Base-by-base conservation (phyloP, 2,329 filamentous ascomycete species). In the Diplodia corticola region DNA sequence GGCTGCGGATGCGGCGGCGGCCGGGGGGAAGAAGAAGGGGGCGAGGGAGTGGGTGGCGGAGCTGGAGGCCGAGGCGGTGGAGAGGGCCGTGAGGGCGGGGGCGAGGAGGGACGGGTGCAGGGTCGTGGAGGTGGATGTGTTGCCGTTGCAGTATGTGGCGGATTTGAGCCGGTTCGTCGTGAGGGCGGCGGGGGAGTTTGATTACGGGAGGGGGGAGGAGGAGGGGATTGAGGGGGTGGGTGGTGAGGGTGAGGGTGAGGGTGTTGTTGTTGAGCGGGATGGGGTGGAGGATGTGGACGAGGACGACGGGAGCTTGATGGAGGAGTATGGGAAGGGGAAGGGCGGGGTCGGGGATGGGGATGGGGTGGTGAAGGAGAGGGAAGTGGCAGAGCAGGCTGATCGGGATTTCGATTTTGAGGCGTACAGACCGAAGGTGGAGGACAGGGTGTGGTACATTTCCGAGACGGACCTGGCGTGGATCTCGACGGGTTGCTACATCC, bases 381-480 rank as follows among this genome's bases (percentile, higher is more conserved):
- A 17, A 22, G 7, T 7, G 3, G 30, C 13, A 15, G 40, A 35
- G 6, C 15, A 24, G 20, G 57, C n/a, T n/a, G n/a, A n/a, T n/a
- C n/a, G 49, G n/a, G 35, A 79, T 28, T 74, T 81, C 2, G 69
- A 74, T 17, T 68, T 76, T n/a, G 64, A 68, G 4, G 70, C 71
- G 15, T 73, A 75, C 57, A 69, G 69, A 33, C 72, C 73, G 1
- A 79, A 78, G 0, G 81, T 85, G 1, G 76, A 75, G 44, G 77
- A 81, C n/a, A 80, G 85, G 10, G 72, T 82, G 17, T 89, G 87
- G 87, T 82, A 82, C 65, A 74, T 89, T 46, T 84, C 79, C 12
- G 85, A 88, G 70, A 84, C 83, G 0, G 87, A 89, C 71, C 76
- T 88, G 4, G 74, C 78, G 33, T 88, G 83, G 78, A 84, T 89